Base-by-base conservation (phyloP, 108 stramenopile species). In the Cyclotella kingstonii region DNA sequence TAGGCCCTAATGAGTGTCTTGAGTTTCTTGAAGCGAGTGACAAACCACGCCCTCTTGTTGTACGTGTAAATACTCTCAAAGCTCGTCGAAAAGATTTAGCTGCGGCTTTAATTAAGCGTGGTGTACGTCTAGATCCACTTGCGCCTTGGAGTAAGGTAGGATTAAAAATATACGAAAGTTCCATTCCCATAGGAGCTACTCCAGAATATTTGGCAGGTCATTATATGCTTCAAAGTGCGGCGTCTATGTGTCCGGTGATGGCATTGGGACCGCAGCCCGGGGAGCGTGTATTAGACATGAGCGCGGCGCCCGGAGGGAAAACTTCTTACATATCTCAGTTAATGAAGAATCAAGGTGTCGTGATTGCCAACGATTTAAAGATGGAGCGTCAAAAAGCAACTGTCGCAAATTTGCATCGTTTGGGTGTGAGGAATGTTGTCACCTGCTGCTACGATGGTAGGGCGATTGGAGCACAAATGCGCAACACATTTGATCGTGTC, bases 141-240 rank as follows among this genome's bases (percentile, higher is more conserved):
- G 96, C 97, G 10, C 35, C 68, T 30, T 99, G 99, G 99, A 95
- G 93, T 47, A 98, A 98, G 82, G 99, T 98, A 15, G 98, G 95
- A 5, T 72, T 99, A 35, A 98, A 98, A 56, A 96, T 99, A 58
- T 89, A 90, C 28, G 98, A 98, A 60, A 93, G 92, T 33, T 72
- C 85, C n/a, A 94, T 99, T 14, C 99, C 99, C 8, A 87, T 99
- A 47, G 99, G 99, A 14, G 99, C 99, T 5, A 99, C 99, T 12
- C 99, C 99, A 11, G 99, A 99, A 73, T 99, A 99, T 79, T 80
- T 99, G 42, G 87, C 94, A 28, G 99, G 99, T 5, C 94, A 96
- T 62, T 99, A 99, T 82, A 98, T 99, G 96, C 86, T 99, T 41
- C 99, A 99, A 66, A 89, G 93, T 60, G 98, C 99, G 4, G 93